A percentile compares a stretch with the other conserved stretches of the same genome.
These are phyloP conservation scores for Yarrowia porcina DNA, from an alignment of 805 yeast genomes.

Conservation along the genomic window DNA sequence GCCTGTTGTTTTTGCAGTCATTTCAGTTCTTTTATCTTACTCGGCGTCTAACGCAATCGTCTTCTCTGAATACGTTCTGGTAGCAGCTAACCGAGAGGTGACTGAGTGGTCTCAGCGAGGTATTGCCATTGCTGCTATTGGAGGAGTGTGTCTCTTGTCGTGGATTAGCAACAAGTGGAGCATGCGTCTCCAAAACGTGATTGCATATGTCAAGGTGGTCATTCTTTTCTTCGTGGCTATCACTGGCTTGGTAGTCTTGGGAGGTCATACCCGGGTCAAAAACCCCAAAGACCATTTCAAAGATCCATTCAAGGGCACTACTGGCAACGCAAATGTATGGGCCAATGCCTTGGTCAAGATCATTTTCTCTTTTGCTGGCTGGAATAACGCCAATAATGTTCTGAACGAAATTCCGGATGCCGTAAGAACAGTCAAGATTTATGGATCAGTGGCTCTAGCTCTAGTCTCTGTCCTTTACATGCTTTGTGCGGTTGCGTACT, in stretches of 20 bases:
- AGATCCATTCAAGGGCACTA: conserved; percentile 41
- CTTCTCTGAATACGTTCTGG: conserved; percentile 56
- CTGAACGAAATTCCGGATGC: conserved; percentile 3
- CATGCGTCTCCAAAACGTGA: conserved; percentile 49
- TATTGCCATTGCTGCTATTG: conserved; percentile 50
- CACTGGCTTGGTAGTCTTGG: conserved; percentile 46
- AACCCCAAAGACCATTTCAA: conserved; percentile 40
- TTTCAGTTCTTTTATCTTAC: conserved; percentile 54
- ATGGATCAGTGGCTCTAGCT: neutral
- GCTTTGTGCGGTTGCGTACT: neutral
- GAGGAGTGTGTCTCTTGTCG: conserved; percentile 49
- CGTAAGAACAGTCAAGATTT: neutral
- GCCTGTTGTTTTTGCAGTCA: conserved; percentile 50
- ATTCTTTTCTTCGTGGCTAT: conserved; percentile 49
- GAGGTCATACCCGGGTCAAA: conserved; percentile 38
- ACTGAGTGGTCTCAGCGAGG: conserved; percentile 43
- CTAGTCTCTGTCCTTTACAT: neutral
- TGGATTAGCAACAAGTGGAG: conserved; percentile 51
- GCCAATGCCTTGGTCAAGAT: conserved; percentile 52
- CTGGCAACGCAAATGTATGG: conserved; percentile 41
- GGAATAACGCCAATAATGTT: conserved; percentile 13
- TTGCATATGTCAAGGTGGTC: conserved; percentile 54
- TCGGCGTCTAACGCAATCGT: conserved; percentile 64
- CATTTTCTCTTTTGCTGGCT: conserved; percentile 8
- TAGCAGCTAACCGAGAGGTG: conserved; percentile 43